Percentiles rank a stretch among this genome's conserved stretches.
Evolutionary conservation across 768 basidiomycete genomes (phyloP).

Genomic region (Tulasnella sp.): DNA sequence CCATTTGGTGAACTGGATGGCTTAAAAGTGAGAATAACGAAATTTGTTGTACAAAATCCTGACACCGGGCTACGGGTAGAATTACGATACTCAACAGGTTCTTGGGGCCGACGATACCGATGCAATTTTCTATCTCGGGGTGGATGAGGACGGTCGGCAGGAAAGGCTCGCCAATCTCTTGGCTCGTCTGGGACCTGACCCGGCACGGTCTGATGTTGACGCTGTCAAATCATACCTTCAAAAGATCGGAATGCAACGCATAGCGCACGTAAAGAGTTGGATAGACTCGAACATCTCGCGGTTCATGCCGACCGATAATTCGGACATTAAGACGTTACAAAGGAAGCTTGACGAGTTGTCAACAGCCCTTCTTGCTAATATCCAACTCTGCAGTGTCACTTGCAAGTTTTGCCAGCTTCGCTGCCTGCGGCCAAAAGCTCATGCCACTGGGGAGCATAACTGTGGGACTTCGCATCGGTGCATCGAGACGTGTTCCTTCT

Average conservation of each 20-base stretch:
- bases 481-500: slow-evolving; percentile 7
- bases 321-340: neutral
- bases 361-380: neutral
- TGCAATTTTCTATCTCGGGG: neutral
- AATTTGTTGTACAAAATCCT: neutral
- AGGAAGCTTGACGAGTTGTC: neutral
- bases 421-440: slow-evolving; percentile 11
- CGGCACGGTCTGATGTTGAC: neutral
- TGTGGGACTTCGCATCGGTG: slow-evolving; percentile 27
- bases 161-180: neutral
- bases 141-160: neutral
- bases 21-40: neutral
- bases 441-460: neutral
- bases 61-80: neutral
- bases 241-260: neutral
- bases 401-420: slow-evolving; percentile 23
- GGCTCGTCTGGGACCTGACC: neutral
- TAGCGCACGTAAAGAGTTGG: neutral
- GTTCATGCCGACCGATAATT: neutral
- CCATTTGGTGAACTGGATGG: neutral
- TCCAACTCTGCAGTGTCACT: slow-evolving; percentile 17
- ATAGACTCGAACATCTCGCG: neutral
- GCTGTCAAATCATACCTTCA: neutral
- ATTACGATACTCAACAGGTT: neutral
- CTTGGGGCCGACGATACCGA: neutral